phyloP scores from a whole-genome alignment of 148 eudicot genomes.

The Silene latifolia region DNA sequence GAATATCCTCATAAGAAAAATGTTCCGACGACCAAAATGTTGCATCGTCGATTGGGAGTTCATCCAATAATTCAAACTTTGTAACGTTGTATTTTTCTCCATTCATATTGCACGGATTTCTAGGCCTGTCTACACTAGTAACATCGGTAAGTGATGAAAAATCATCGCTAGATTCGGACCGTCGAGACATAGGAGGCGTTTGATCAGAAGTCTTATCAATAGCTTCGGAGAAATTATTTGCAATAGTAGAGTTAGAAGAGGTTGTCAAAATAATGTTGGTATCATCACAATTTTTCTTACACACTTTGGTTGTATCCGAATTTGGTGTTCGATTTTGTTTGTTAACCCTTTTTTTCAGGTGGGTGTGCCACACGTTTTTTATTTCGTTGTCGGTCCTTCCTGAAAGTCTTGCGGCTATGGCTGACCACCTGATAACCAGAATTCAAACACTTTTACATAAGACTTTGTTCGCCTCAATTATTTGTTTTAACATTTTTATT shows the following conservation, averaged over 20 bases:
- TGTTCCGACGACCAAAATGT: conserved; percentile 46
- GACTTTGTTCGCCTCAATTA: no score
- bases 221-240: not conserved
- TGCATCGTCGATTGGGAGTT: conserved; percentile 40
- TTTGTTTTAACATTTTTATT: no score
- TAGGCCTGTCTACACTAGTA: conserved; percentile 10
- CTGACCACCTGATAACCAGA: conserved; percentile 55
- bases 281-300: not conserved
- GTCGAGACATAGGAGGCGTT: conserved; percentile 25
- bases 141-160: conserved; percentile 40
- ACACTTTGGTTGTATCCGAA: conserved; percentile 3
- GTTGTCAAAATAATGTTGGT: not conserved
- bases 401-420: conserved; percentile 67
- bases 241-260: no score
- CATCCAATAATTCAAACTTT: conserved; percentile 10
- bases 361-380: conserved; percentile 83
- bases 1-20: not conserved
- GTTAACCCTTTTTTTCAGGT: conserved; percentile 60
- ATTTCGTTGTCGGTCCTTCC: conserved; percentile 83
- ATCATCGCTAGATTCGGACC: conserved; percentile 33
- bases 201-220: not conserved
- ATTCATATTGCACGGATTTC: not conserved
- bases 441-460: not conserved
- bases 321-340: conserved; percentile 28
- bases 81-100: conserved; percentile 1